phyloP scores from a whole-genome alignment of 495 filamentous ascomycete genomes.

The Xylaria sp. region DNA sequence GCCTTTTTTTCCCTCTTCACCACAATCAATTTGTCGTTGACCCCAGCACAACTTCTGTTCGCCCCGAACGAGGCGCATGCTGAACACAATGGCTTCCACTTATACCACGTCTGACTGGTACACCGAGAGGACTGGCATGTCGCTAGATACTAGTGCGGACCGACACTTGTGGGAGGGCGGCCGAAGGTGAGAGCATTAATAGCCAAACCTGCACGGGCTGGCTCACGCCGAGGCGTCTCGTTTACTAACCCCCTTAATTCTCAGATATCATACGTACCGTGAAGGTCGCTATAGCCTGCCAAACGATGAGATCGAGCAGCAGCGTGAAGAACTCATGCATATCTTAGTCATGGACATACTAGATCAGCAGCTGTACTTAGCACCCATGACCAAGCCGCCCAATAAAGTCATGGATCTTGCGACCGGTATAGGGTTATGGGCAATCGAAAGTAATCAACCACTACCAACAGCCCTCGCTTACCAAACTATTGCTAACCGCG shows the following conservation, averaged over 20 bases:
- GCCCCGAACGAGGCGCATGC: conserved; percentile 13
- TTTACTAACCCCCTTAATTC: background rate
- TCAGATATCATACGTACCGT: conserved; percentile 60
- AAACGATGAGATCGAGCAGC: conserved; percentile 68
- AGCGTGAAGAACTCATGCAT: conserved; percentile 73
- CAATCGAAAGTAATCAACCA: conserved; percentile 51
- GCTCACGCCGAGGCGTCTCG: background rate
- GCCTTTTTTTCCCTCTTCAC: conserved; percentile 14
- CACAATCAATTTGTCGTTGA: conserved; percentile 9
- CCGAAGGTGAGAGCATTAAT: conserved; percentile 26
- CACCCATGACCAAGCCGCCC: conserved; percentile 47
- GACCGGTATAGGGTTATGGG: conserved; percentile 64
- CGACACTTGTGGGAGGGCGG: conserved; percentile 25
- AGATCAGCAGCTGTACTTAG: conserved; percentile 48
- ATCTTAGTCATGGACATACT: conserved; percentile 60
- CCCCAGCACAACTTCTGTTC: conserved; percentile 8
- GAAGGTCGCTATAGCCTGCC: conserved; percentile 66
- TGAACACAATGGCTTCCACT: conserved; percentile 25
- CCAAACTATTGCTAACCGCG: conserved; percentile 2
- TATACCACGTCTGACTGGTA: conserved; percentile 15
- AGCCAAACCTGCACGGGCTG: background rate
- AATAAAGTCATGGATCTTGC: conserved; percentile 36
- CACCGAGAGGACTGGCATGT: conserved; percentile 19
- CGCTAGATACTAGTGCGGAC: conserved; percentile 9
- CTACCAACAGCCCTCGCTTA: conserved; percentile 29